Conservation (phyloP, 2,329 filamentous ascomycete genomes). For the Amesomyces nigricolor region DNA sequence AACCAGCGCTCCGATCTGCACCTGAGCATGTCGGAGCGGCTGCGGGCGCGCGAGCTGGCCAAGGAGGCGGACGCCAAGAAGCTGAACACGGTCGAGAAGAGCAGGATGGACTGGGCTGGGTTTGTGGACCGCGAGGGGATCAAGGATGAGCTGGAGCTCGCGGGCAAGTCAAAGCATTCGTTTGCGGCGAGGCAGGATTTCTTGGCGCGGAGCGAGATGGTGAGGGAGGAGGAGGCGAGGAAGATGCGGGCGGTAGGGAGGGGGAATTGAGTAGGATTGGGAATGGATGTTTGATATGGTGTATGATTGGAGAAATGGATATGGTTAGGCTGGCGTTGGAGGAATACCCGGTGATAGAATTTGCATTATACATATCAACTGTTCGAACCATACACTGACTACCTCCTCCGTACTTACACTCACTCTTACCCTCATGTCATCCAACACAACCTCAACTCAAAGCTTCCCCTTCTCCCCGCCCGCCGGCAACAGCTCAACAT, state of each 20-base stretch:
- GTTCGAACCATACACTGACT: neutral
- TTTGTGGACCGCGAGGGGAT: constrained; percentile 67
- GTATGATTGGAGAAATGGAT: neutral
- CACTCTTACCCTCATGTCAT: neutral
- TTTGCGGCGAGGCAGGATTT: constrained; percentile 60
- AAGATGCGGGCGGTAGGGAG: constrained; percentile 40
- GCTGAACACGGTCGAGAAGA: constrained; percentile 66
- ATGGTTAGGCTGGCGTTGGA: neutral
- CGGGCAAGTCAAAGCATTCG: constrained; percentile 59
- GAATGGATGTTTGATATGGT: neutral
- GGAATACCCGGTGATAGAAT: constrained; percentile 5
- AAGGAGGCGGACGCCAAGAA: constrained; percentile 52
- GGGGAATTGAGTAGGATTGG: constrained; percentile 5
- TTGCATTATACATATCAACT: neutral
- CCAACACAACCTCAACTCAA: constrained; percentile 17
- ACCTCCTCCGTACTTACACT: too few relatives aligned
- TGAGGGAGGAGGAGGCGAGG: constrained; percentile 56
- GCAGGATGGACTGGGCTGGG: constrained; percentile 66
- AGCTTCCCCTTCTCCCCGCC: constrained; percentile 33
- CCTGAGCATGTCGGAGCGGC: constrained; percentile 47
- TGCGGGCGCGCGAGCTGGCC: constrained; percentile 41
- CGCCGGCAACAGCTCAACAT: constrained; percentile 41
- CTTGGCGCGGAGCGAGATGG: constrained; percentile 57
- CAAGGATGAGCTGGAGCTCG: constrained; percentile 60
- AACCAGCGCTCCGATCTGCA: constrained; percentile 51